phyloP scores from a whole-genome alignment of 352 stramenopile species.

The Peronospora belbahrii region DNA sequence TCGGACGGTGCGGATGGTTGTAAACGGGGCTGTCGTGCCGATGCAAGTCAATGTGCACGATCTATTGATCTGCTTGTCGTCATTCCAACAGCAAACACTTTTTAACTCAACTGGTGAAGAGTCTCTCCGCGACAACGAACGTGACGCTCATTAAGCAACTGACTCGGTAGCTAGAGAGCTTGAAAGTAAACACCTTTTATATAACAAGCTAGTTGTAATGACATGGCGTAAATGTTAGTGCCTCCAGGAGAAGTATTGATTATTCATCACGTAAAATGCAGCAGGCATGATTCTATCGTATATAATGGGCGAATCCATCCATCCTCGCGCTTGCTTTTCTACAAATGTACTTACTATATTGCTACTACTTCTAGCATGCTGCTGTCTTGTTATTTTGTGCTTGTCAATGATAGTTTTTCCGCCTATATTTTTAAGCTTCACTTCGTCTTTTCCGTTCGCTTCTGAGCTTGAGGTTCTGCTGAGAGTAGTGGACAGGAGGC shows the following conservation, averaged over 20 bases:
- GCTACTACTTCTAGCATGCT: conserved; percentile 31
- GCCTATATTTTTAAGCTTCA: conserved; percentile 29
- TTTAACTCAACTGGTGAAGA: conserved; percentile 4
- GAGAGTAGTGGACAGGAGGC: conserved; percentile 16
- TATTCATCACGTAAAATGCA: conserved; percentile 12
- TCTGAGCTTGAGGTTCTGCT: conserved; percentile 18
- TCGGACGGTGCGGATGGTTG: conserved; percentile 57
- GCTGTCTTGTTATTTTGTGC: conserved; percentile 24
- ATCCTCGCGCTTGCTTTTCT: conserved; percentile 33
- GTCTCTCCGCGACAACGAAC: not conserved
- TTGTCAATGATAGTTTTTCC: conserved; percentile 19
- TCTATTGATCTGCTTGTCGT: conserved; percentile 37
- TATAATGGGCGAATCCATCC: conserved; percentile 24
- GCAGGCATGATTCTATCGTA: conserved; percentile 32
- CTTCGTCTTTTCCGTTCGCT: conserved; percentile 28
- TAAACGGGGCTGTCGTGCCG: conserved; percentile 60
- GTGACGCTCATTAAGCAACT: not conserved
- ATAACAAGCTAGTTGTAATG: too few species aligned
- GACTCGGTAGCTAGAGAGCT: too few species aligned
- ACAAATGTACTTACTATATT: conserved; percentile 45
- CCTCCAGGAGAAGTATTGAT: too few species aligned
- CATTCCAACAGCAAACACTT: conserved; percentile 16
- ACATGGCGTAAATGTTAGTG: not conserved
- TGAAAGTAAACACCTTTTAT: too few species aligned
- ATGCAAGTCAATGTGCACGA: conserved; percentile 69